Evolutionary conservation across 331 rosid species (phyloP).

Genomic region (Prunus yedoensis): DNA sequence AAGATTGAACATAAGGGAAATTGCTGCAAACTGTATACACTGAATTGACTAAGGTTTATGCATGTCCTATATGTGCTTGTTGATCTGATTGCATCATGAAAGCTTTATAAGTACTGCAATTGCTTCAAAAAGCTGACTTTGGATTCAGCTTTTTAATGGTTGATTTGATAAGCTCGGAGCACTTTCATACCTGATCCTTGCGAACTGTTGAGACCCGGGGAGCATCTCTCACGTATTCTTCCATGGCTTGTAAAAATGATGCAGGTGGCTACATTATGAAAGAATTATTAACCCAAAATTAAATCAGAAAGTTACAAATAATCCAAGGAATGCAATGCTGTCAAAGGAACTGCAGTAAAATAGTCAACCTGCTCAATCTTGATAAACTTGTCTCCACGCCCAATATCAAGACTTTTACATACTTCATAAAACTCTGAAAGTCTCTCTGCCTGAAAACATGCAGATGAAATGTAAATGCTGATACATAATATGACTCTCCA

Average conservation of each 20-base stretch:
- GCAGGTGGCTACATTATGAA: conserved; percentile 73
- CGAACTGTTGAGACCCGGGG: conserved; percentile 65
- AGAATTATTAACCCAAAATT: conserved; percentile 33
- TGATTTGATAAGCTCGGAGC: not conserved
- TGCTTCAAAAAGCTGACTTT: not conserved
- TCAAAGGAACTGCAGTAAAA: conserved; percentile 22
- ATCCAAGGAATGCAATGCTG: conserved; percentile 13
- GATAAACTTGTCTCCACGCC: conserved; percentile 84
- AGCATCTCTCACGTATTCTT: conserved; percentile 92
- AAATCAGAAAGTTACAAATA: not conserved
- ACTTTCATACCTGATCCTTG: conserved; percentile 72
- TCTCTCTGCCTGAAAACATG: conserved; percentile 76
- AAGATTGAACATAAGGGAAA: conserved; percentile 20
- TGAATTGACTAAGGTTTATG: not conserved
- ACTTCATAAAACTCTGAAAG: conserved; percentile 91
- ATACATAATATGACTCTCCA: not conserved
- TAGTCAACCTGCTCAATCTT: conserved; percentile 90
- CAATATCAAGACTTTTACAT: conserved; percentile 85
- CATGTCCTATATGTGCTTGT: not conserved
- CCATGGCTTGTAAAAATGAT: conserved; percentile 98
- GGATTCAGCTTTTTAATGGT: not conserved
- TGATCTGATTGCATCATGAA: not conserved
- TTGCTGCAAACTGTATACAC: not conserved
- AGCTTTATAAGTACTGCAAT: conserved; percentile 1
- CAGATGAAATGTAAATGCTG: conserved; percentile 13